Evolutionary conservation across 2,329 filamentous ascomycete genomes (phyloP), one percentile per base, ranked within the genome.

Genomic region (Tolypocladium sp.): DNA sequence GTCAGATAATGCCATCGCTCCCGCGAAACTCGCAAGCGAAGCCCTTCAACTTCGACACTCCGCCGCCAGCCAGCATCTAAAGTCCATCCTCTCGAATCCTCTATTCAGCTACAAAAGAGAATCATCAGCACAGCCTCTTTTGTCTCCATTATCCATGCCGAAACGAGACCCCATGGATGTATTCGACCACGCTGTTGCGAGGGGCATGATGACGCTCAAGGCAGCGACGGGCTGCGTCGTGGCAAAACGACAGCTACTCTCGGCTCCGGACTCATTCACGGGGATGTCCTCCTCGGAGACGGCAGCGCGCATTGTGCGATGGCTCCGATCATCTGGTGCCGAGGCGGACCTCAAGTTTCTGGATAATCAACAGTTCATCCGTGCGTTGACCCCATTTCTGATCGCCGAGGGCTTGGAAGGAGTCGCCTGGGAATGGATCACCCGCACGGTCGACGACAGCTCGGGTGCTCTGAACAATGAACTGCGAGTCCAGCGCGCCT

Each of bases 21-120:
- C 56, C 35, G 41, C 56, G 66, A 52, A 66, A 64, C 56, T 38
- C 61, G 49, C 59, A 40, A 66, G 67, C 35, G 37, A 61, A 15
- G 60, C 56, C 30, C 57, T 62, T 25, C 64, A 62, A 38, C 52
- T 61, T 71, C 62, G 81, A 77, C 65, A 69, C 55, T 73, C 74
- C 13, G 71, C 73, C 35, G 68, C 73, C 5, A 72, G 66, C 61
- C 75, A 73, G 20, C 83, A 85, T 69, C 68, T 85, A n/a, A 78
- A 77, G 59, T 76, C 80, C 40, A 82, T 86, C 58, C 77, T 86
- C 17, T 76, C 78, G 56, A 85, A 84, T 60, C 82, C 82, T 0
- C 71, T 85, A 22, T 84, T 86, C 70, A 71, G 70, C 63, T 71
- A 73, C 58, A 65, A 68, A 35, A 67, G 68, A 30, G 62, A 68